phyloP scores from a whole-genome alignment of 352 stramenopile genomes.

The Phytophthora sp. region DNA sequence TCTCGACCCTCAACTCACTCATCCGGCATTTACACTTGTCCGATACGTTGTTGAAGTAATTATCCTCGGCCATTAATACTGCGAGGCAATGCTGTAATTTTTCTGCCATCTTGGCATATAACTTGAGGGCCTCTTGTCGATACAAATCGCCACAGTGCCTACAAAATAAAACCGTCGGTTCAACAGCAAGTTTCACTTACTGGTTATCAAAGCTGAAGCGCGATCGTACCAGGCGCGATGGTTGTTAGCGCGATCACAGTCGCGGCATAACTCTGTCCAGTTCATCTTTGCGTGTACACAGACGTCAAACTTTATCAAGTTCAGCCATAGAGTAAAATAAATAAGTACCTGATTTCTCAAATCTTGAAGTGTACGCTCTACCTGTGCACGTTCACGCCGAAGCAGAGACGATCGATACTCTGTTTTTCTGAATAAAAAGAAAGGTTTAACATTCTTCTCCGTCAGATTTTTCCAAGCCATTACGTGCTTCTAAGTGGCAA shows the following conservation, averaged over 20 bases:
- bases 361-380: conserved; percentile 21
- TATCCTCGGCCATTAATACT: conserved; percentile 10
- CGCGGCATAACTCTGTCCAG: conserved; percentile 32
- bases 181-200: background rate
- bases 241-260: conserved; percentile 25
- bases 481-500: no score
- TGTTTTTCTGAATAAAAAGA: conserved; percentile 3
- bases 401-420: conserved; percentile 10
- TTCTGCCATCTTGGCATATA: conserved; percentile 11
- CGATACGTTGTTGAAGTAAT: background rate
- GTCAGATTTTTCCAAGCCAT: background rate
- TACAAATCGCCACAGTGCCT: conserved; percentile 39
- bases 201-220: background rate
- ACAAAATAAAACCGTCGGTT: background rate
- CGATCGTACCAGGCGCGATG: conserved; percentile 32
- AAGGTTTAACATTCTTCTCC: background rate
- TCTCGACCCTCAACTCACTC: conserved; percentile 24
- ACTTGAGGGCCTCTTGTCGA: conserved; percentile 23
- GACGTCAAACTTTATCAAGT: no score
- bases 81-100: conserved; percentile 15
- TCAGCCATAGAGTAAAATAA: no score
- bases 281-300: no score
- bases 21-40: conserved; percentile 10
- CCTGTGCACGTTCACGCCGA: conserved; percentile 22
- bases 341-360: conserved; percentile 33